A percentile compares a stretch with the other conserved stretches of the same genome.
Evolutionary conservation across 306 rosid species (phyloP).

Genomic region (Benincasa hispida): DNA sequence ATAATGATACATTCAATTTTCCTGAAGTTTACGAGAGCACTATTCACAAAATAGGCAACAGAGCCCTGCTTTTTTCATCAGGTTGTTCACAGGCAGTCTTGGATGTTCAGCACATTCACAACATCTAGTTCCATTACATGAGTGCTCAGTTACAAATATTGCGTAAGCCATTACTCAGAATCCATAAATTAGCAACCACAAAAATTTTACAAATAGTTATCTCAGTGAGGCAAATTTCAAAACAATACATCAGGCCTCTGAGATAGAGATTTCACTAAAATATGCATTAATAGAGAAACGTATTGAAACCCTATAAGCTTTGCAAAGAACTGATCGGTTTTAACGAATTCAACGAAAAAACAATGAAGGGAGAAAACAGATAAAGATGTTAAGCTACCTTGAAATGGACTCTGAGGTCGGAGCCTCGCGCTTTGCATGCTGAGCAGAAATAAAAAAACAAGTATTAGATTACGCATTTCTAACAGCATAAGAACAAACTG

Average conservation of each 20-base stretch:
- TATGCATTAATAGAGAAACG: background rate
- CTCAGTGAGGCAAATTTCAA: background rate
- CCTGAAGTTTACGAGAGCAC: constrained; percentile 45
- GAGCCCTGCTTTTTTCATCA: constrained; percentile 29
- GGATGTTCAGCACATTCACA: background rate
- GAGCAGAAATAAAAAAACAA: background rate
- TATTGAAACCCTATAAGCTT: background rate
- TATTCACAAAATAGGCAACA: constrained; percentile 31
- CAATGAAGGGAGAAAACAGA: background rate
- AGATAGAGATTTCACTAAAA: background rate
- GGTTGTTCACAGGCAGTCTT: background rate
- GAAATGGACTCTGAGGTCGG: constrained; percentile 86
- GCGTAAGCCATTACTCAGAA: background rate
- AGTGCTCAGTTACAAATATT: background rate
- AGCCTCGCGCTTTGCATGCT: constrained; percentile 97
- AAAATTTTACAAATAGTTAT: background rate
- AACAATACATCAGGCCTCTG: background rate
- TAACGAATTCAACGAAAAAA: background rate
- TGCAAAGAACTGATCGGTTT: background rate
- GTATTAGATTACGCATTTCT: background rate
- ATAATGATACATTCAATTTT: constrained; percentile 30
- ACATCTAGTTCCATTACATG: background rate
- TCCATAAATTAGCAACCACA: background rate
- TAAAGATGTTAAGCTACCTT: constrained; percentile 36
- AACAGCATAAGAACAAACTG: background rate